Conservation (phyloP, 352 stramenopile genomes). For the Pythium dissotocum region DNA sequence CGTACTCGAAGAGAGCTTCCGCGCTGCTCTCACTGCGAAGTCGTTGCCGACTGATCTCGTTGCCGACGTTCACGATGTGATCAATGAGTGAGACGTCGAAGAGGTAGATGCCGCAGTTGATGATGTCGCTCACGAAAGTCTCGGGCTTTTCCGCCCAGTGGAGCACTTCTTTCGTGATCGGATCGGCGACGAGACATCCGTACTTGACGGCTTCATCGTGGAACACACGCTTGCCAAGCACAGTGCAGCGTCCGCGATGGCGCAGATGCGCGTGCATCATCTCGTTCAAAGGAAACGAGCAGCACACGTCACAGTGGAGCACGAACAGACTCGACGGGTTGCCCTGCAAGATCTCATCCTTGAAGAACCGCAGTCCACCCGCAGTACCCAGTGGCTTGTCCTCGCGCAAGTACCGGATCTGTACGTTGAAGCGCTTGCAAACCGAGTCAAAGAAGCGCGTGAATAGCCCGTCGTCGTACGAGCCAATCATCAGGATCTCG, state of each 20-base stretch:
- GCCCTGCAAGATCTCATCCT: constrained; percentile 81
- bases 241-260: constrained; percentile 67
- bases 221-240: constrained; percentile 87
- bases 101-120: constrained; percentile 90
- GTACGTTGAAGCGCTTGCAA: constrained; percentile 78
- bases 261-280: constrained; percentile 89
- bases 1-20: constrained; percentile 70
- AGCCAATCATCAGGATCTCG: constrained; percentile 89
- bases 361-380: constrained; percentile 82
- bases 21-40: constrained; percentile 72
- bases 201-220: constrained; percentile 90
- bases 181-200: constrained; percentile 81
- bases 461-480: constrained; percentile 88
- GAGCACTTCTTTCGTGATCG: constrained; percentile 77
- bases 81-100: constrained; percentile 84
- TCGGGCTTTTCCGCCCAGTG: constrained; percentile 90
- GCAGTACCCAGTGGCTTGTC: constrained; percentile 81
- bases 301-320: constrained; percentile 88
- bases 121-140: constrained; percentile 90
- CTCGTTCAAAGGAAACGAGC: constrained; percentile 84
- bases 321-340: constrained; percentile 76
- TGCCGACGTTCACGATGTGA: constrained; percentile 71
- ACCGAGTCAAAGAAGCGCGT: constrained; percentile 87
- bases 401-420: constrained; percentile 84
- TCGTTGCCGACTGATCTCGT: constrained; percentile 79